Conservation (phyloP, 495 filamentous ascomycete genomes). For the Trichocladium uniseriatum region DNA sequence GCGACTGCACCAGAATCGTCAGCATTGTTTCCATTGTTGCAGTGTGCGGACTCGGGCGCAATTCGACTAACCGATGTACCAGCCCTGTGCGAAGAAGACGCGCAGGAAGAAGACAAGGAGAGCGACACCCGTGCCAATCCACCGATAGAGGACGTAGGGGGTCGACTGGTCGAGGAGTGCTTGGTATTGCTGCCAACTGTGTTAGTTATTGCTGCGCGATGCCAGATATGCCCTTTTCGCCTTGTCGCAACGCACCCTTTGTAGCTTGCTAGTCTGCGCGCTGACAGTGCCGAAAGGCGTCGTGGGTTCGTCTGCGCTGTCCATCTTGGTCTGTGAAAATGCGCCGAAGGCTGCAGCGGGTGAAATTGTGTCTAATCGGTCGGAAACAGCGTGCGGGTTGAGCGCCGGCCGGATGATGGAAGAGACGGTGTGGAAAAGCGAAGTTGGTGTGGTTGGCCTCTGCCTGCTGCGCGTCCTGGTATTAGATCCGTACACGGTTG, state of each 20-base stretch:
- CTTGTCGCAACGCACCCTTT: conserved; percentile 28
- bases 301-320: conserved; percentile 19
- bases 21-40: neutral
- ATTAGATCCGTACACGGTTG: no score
- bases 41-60: neutral
- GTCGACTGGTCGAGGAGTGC: conserved; percentile 85
- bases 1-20: conserved; percentile 52
- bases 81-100: conserved; percentile 86
- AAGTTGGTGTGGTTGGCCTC: neutral
- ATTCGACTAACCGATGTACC: conserved; percentile 80
- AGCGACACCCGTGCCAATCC: conserved; percentile 66
- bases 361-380: neutral
- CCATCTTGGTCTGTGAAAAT: conserved; percentile 13
- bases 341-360: neutral
- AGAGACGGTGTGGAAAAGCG: neutral
- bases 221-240: neutral
- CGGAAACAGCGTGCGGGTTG: no score
- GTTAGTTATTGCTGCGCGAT: conserved; percentile 5
- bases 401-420: neutral
- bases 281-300: conserved; percentile 27
- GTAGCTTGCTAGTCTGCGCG: conserved; percentile 28
- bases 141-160: conserved; percentile 78
- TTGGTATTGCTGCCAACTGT: conserved; percentile 70
- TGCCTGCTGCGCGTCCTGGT: neutral
- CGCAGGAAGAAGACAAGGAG: conserved; percentile 77